These are phyloP conservation scores for Barnettozyma populi DNA, from an alignment of 805 yeast species.

Conservation along the genomic window DNA sequence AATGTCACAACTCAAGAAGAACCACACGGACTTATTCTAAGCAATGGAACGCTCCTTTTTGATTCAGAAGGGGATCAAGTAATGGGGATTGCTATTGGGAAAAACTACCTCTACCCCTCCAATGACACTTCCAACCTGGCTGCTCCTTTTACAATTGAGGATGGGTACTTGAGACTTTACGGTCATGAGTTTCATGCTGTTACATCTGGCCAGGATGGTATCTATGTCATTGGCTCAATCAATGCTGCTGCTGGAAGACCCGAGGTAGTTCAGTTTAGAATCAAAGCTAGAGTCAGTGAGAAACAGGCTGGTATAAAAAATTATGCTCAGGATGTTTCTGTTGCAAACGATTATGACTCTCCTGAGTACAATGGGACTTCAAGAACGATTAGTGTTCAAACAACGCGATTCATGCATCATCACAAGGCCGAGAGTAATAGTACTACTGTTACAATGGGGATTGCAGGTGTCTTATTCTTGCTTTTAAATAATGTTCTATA, in stretches of 20 bases:
- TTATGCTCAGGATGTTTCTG: background rate
- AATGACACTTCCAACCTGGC: slow-evolving; percentile 1
- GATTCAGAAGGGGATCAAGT: background rate
- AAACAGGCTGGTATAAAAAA: background rate
- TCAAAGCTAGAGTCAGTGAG: slow-evolving; percentile 4
- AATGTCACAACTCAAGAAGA: background rate
- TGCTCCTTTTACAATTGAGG: slow-evolving; percentile 3
- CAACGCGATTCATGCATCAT: background rate
- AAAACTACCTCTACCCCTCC: slow-evolving; percentile 1
- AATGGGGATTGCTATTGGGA: slow-evolving; percentile 5
- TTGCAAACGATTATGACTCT: background rate
- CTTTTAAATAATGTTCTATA: background rate
- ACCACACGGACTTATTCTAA: background rate
- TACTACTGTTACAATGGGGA: background rate
- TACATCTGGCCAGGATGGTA: slow-evolving; percentile 3
- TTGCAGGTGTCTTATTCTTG: background rate
- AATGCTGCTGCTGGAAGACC: background rate
- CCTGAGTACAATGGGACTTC: background rate
- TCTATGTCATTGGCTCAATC: slow-evolving; percentile 1
- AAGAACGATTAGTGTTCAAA: background rate
- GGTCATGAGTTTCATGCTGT: slow-evolving; percentile 5
- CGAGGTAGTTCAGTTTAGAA: slow-evolving; percentile 2
- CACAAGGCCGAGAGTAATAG: background rate
- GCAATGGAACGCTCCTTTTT: background rate
- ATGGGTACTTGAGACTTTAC: slow-evolving; percentile 4